Conservation (phyloP, 169 alveolate genomes). For the Plasmodium gonderi region DNA sequence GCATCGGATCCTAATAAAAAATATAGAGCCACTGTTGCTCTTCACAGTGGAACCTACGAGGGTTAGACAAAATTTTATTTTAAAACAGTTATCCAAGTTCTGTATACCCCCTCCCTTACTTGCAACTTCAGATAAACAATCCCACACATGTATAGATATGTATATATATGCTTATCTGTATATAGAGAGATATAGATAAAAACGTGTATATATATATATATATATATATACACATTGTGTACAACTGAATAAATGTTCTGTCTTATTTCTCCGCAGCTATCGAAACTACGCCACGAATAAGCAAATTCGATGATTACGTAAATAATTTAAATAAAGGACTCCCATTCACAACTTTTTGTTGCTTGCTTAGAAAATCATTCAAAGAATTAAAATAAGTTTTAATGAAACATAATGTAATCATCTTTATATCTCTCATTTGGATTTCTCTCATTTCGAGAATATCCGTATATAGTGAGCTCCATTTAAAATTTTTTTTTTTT, state of each 20-base stretch:
- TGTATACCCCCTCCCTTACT: not conserved
- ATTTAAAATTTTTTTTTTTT: too few species aligned
- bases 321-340: constrained; percentile 48
- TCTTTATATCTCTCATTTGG: not conserved
- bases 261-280: constrained; percentile 4
- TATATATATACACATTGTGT: not conserved
- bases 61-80: constrained; percentile 3
- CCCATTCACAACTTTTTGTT: constrained; percentile 68
- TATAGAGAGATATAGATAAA: too few species aligned
- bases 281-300: constrained; percentile 40
- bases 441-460: not conserved
- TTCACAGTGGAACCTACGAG: constrained; percentile 54
- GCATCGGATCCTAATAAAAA: constrained; percentile 53
- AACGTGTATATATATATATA: not conserved
- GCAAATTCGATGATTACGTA: constrained; percentile 53
- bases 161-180: not conserved
- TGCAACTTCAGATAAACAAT: not conserved
- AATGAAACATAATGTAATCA: not conserved
- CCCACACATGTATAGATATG: not conserved
- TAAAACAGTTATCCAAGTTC: not conserved
- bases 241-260: not conserved
- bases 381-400: constrained; percentile 39
- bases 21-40: constrained; percentile 51
- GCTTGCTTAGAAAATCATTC: constrained; percentile 60
- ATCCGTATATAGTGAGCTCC: too few species aligned